Evolutionary conservation across 495 filamentous ascomycete genomes (phyloP).

Genomic region (Neurospora sp.): DNA sequence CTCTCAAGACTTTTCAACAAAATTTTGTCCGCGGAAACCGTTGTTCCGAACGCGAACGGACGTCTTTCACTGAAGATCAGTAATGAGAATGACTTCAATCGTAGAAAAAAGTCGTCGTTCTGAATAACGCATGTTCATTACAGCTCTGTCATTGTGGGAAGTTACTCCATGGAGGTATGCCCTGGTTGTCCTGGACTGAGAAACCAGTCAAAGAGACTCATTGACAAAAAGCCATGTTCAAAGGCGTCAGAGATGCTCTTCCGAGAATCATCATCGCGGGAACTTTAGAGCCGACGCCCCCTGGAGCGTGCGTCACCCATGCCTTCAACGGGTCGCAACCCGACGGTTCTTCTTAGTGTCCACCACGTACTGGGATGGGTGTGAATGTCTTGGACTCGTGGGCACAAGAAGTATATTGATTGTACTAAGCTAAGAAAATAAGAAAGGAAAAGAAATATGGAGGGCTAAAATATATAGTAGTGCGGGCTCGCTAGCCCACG

Average conservation of each 20-base stretch:
- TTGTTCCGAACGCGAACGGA: not conserved
- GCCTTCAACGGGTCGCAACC: not conserved
- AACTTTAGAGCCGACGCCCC: not conserved
- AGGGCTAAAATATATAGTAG: no score
- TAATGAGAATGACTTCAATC: not conserved
- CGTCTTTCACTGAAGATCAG: not conserved
- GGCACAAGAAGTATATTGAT: no score
- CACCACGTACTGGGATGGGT: not conserved
- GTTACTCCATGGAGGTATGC: not conserved
- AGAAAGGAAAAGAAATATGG: no score
- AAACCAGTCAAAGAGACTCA: not conserved
- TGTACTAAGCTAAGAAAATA: no score
- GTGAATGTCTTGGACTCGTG: no score
- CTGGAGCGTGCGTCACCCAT: not conserved
- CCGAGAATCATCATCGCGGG: not conserved
- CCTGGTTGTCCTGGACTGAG: not conserved
- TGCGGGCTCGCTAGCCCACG: no score
- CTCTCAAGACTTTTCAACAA: not conserved
- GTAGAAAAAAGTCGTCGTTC: not conserved
- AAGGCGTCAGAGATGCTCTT: not conserved
- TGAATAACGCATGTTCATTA: not conserved
- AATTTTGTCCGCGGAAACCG: not conserved
- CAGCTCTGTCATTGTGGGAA: not conserved
- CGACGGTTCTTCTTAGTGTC: not conserved
- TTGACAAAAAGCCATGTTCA: not conserved